Evolutionary conservation across 129 eudicot species (phyloP).

Genomic region (Calendula officinalis): DNA sequence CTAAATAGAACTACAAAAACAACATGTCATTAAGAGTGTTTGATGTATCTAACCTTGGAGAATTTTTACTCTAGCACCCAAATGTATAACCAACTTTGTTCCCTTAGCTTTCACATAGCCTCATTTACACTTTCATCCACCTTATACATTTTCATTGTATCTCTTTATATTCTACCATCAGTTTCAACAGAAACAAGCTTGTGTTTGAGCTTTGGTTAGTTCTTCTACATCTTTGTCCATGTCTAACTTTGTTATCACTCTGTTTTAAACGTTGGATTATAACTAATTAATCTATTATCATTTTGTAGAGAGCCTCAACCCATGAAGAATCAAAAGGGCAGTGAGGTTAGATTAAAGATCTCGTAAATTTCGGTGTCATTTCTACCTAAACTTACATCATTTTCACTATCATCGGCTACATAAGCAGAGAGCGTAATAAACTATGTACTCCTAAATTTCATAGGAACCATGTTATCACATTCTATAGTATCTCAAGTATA

Average conservation of each 20-base stretch:
- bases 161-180: conserved; percentile 35
- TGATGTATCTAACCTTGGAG: conserved; percentile 80
- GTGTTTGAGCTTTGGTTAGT: conserved; percentile 45
- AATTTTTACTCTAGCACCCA: conserved; percentile 67
- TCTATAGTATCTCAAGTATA: neutral
- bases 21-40: conserved; percentile 55
- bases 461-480: neutral
- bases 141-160: conserved; percentile 45
- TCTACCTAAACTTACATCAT: too few species aligned
- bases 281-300: too few species aligned
- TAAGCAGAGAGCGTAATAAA: neutral
- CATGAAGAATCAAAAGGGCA: too few species aligned
- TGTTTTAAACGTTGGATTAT: too few species aligned
- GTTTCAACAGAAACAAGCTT: conserved; percentile 43
- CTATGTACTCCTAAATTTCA: neutral
- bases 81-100: conserved; percentile 84
- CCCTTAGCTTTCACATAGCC: conserved; percentile 56
- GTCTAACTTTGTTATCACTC: conserved; percentile 49
- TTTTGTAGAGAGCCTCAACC: too few species aligned
- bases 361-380: too few species aligned
- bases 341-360: too few species aligned
- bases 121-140: conserved; percentile 41
- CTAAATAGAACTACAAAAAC: too few species aligned
- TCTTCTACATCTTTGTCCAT: too few species aligned
- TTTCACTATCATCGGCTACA: too few species aligned